Evolutionary conservation across 306 rosid species (phyloP).

Genomic region (Vigna trinervia): DNA sequence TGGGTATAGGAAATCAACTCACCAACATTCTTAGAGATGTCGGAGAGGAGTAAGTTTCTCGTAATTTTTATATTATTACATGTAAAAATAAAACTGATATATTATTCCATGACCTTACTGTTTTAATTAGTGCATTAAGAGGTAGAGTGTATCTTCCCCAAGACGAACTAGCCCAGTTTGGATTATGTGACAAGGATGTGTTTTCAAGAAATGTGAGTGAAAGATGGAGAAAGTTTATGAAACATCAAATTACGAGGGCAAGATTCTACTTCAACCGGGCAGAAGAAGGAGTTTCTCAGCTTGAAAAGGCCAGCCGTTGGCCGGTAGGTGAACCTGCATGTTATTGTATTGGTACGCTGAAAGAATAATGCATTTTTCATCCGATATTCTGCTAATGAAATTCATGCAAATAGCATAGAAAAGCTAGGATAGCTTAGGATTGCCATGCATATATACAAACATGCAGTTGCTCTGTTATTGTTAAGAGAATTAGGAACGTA

Average conservation of each 20-base stretch:
- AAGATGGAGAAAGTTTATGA: slow-evolving; percentile 83
- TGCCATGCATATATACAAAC: background rate
- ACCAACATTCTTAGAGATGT: slow-evolving; percentile 95
- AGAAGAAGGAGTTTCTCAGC: slow-evolving; percentile 88
- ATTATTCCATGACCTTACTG: background rate
- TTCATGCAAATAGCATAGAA: slow-evolving; percentile 5
- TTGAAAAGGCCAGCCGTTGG: slow-evolving; percentile 90
- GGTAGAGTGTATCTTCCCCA: slow-evolving; percentile 93
- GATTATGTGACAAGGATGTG: slow-evolving; percentile 65
- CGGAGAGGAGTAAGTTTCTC: slow-evolving; percentile 80
- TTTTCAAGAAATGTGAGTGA: slow-evolving; percentile 66
- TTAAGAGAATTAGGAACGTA: background rate
- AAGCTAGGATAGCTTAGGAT: background rate
- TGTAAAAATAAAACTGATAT: background rate
- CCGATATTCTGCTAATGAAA: background rate
- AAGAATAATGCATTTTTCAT: background rate
- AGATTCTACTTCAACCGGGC: slow-evolving; percentile 76
- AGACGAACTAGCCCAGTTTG: slow-evolving; percentile 89
- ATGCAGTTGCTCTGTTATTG: background rate
- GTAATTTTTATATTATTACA: background rate
- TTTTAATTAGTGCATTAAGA: slow-evolving; percentile 71
- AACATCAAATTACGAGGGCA: slow-evolving; percentile 83
- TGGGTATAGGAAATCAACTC: slow-evolving; percentile 88
- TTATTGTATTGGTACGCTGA: background rate
- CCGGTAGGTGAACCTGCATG: slow-evolving; percentile 54